Evolutionary conservation across 495 filamentous ascomycete genomes (phyloP).

Genomic region (Bacidia rubella): DNA sequence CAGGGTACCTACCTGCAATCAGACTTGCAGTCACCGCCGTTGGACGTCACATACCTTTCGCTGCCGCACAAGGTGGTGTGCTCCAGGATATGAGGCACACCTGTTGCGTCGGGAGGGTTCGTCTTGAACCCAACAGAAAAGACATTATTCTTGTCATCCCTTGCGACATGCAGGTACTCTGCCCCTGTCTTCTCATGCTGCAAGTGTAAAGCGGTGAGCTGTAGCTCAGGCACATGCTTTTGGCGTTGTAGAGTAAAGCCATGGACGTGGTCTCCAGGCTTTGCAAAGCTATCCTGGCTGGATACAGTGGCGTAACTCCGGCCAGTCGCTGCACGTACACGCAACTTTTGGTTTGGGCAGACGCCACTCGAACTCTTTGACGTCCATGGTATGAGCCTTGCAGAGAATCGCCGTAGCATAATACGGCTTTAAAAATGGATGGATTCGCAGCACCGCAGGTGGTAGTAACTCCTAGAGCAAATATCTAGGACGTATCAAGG

Average conservation of each 20-base stretch:
- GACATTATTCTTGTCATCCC: slow-evolving; percentile 96
- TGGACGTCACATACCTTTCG: slow-evolving; percentile 52
- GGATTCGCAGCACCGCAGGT: background rate
- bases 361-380: background rate
- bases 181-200: slow-evolving; percentile 88
- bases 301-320: slow-evolving; percentile 47
- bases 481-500: no score
- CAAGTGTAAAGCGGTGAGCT: slow-evolving; percentile 78
- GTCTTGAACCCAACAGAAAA: slow-evolving; percentile 99
- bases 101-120: slow-evolving; percentile 90
- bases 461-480: background rate
- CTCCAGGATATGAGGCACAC: slow-evolving; percentile 93
- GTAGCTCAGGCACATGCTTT: slow-evolving; percentile 87
- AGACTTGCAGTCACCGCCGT: slow-evolving; percentile 7
- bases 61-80: slow-evolving; percentile 97
- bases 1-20: slow-evolving; percentile 56
- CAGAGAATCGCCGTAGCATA: background rate
- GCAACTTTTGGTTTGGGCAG: background rate
- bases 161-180: slow-evolving; percentile 86
- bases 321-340: background rate
- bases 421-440: background rate
- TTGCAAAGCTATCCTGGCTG: slow-evolving; percentile 56
- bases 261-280: slow-evolving; percentile 70
- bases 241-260: slow-evolving; percentile 81
- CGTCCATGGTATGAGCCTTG: background rate